These are phyloP conservation scores for Lophiotrema nucula DNA, from an alignment of 495 filamentous ascomycete genomes.

Conservation along the genomic window DNA sequence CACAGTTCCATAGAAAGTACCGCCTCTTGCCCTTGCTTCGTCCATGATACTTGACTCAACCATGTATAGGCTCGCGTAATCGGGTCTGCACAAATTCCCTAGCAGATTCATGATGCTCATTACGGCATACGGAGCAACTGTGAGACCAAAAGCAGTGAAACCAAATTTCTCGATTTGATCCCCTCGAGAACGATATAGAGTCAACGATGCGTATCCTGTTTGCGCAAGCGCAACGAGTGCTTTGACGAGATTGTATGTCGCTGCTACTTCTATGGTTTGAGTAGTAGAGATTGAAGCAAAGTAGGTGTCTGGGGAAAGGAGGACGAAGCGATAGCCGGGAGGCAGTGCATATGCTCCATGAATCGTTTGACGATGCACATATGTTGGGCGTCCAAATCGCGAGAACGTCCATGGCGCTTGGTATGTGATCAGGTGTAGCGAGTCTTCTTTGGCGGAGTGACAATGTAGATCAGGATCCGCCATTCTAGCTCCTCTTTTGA, in stretches of 20 bases:
- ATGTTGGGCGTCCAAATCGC: constrained; percentile 11
- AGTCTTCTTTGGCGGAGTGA: not conserved
- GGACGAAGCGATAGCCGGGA: constrained; percentile 5
- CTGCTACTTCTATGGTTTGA: not conserved
- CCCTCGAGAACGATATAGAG: constrained; percentile 25
- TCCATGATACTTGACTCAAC: constrained; percentile 25
- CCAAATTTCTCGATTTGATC: constrained; percentile 24
- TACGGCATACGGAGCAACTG: constrained; percentile 27
- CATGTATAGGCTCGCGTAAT: constrained; percentile 23
- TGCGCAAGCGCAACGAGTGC: constrained; percentile 18
- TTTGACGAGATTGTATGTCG: constrained; percentile 16
- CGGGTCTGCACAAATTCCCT: constrained; percentile 19
- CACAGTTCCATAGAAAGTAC: constrained; percentile 16
- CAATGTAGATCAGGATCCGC: not conserved
- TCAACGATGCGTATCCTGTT: constrained; percentile 9
- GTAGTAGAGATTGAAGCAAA: not conserved
- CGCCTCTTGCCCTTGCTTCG: constrained; percentile 14
- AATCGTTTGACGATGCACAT: constrained; percentile 10
- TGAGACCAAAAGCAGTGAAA: constrained; percentile 30
- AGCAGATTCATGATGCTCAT: constrained; percentile 29
- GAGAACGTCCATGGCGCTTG: constrained; percentile 8
- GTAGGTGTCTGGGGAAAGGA: constrained; percentile 5
- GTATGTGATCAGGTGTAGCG: constrained; percentile 1
- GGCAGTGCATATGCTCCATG: constrained; percentile 18
- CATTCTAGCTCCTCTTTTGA: not conserved